Conservation (phyloP, 2,329 filamentous ascomycete genomes). For the Botrytis paeoniae region DNA sequence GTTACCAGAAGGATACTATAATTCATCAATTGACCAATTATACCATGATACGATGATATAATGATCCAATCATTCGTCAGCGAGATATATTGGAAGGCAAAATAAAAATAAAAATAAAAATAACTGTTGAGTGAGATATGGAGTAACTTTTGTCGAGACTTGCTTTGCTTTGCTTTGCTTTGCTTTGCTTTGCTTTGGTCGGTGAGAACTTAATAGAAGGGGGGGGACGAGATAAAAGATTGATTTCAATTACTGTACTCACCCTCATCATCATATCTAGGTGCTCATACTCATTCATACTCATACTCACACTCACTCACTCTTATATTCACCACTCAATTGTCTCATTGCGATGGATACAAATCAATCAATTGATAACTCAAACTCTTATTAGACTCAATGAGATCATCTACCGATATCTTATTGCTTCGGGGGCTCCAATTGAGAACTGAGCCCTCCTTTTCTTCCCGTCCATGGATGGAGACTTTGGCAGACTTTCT, state of each 20-base stretch:
- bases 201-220: neutral
- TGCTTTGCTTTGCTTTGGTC: neutral
- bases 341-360: neutral
- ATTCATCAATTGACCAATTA: conserved; percentile 12
- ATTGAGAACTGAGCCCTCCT: neutral
- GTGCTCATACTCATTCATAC: neutral
- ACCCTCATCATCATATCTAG: neutral
- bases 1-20: neutral
- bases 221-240: conserved; percentile 8
- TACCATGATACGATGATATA: neutral
- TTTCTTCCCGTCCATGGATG: neutral
- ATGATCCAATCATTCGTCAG: conserved; percentile 5
- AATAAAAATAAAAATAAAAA: neutral
- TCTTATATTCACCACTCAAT: neutral
- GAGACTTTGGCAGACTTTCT: neutral
- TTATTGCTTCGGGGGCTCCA: neutral
- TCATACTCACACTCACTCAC: neutral
- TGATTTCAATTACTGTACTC: neutral
- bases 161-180: neutral
- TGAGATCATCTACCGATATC: neutral
- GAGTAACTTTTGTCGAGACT: neutral
- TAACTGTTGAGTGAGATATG: neutral
- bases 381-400: neutral
- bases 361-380: neutral
- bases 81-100: neutral